phyloP scores from a whole-genome alignment of 495 filamentous ascomycete genomes.

The Lasiosphaeria hispida region DNA sequence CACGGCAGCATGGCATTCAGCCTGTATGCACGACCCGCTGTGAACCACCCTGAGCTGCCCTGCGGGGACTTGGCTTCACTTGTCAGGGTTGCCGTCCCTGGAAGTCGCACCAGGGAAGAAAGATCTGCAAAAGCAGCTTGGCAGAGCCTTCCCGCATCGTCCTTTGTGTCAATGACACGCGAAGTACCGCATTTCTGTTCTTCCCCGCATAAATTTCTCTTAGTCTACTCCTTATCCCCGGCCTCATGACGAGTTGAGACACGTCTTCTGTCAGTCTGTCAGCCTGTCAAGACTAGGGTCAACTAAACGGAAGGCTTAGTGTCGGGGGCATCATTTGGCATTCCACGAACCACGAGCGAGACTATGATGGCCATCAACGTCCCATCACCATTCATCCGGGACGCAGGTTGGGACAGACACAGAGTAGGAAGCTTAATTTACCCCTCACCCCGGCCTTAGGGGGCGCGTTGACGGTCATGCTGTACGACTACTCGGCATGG shows the following conservation, averaged over 20 bases:
- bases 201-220: no score
- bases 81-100: not conserved
- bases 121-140: not conserved
- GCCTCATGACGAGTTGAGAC: no score
- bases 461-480: constrained; percentile 6
- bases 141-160: not conserved
- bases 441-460: constrained; percentile 22
- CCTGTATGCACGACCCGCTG: constrained; percentile 18
- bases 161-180: not conserved
- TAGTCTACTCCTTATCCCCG: no score
- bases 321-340: no score
- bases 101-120: constrained; percentile 11
- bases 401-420: not conserved
- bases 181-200: not conserved
- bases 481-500: constrained; percentile 14
- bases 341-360: no score
- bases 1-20: constrained; percentile 18
- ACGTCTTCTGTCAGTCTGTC: no score
- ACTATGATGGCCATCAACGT: no score
- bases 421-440: constrained; percentile 15
- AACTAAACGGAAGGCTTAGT: no score
- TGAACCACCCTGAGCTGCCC: not conserved
- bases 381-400: not conserved
- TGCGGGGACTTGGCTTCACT: not conserved
- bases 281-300: no score